A percentile compares a stretch with the other conserved stretches of the same genome.
phyloP scores from a whole-genome alignment of 208 protist genomes.

The Leishmania tropica region DNA sequence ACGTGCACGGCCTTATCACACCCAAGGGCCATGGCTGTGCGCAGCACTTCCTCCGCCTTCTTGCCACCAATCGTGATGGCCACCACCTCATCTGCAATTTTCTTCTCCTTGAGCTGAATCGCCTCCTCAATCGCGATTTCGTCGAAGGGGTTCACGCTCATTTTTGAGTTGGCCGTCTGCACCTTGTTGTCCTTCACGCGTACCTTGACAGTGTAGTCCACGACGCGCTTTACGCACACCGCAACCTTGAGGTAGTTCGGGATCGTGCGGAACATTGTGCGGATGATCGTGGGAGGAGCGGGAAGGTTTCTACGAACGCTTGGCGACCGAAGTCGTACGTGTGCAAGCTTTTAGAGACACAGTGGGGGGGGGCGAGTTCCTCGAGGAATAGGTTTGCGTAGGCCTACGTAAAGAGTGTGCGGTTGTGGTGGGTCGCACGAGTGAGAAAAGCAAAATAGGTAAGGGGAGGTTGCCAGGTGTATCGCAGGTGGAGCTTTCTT shows the following conservation, averaged over 20 bases:
- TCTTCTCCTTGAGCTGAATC: slow-evolving; percentile 94
- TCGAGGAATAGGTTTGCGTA: neutral
- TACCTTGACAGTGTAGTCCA: slow-evolving; percentile 97
- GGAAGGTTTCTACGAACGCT: neutral
- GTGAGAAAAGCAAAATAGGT: neutral
- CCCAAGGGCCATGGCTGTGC: slow-evolving; percentile 95
- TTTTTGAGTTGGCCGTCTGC: slow-evolving; percentile 95
- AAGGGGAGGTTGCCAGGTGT: neutral
- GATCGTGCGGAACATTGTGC: slow-evolving; percentile 50
- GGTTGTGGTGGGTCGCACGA: neutral
- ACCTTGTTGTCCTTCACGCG: slow-evolving; percentile 96
- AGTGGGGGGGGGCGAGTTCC: neutral
- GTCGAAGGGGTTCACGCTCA: slow-evolving; percentile 97
- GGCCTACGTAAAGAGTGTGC: neutral
- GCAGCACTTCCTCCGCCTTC: slow-evolving; percentile 90
- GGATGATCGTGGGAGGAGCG: neutral
- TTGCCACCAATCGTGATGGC: slow-evolving; percentile 94
- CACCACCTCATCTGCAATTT: slow-evolving; percentile 90
- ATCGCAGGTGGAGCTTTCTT: neutral
- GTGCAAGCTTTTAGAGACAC: neutral
- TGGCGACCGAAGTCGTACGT: neutral
- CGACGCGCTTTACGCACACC: slow-evolving; percentile 97
- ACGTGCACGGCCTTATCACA: slow-evolving; percentile 96
- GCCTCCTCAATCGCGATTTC: slow-evolving; percentile 97
- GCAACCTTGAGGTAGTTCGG: slow-evolving; percentile 84